A percentile compares a stretch with the other conserved stretches of the same genome.
These are phyloP conservation scores for Cryptococcus floricola DNA, from an alignment of 1,284 basidiomycete species.

Conservation along the genomic window DNA sequence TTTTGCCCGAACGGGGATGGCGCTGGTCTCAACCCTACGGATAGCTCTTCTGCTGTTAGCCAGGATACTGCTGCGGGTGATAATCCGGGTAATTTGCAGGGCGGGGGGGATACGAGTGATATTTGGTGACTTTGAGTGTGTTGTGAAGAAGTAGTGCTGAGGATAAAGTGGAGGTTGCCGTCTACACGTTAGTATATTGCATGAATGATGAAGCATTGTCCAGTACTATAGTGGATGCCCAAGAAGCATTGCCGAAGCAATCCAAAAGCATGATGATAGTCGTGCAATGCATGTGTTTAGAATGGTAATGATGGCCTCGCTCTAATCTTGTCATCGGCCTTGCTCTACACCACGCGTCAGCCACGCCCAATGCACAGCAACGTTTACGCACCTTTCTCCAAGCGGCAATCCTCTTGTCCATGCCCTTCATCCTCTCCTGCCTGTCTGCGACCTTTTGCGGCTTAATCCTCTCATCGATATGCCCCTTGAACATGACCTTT, in stretches of 20 bases:
- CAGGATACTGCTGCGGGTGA: not conserved
- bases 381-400: constrained; percentile 41
- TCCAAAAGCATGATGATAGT: too few relatives aligned
- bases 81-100: constrained; percentile 3
- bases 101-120: not conserved
- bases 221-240: too few relatives aligned
- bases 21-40: constrained; percentile 4
- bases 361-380: not conserved
- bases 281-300: constrained; percentile 8
- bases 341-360: constrained; percentile 11
- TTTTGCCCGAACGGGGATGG: constrained; percentile 10
- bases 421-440: constrained; percentile 34
- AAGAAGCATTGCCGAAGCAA: too few relatives aligned
- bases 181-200: too few relatives aligned
- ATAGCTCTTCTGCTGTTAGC: not conserved
- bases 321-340: constrained; percentile 20
- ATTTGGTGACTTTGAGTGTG: not conserved
- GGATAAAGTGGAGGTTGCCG: too few relatives aligned
- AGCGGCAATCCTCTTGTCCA: constrained; percentile 44
- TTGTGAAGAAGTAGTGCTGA: too few relatives aligned
- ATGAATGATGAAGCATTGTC: too few relatives aligned
- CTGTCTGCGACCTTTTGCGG: constrained; percentile 27
- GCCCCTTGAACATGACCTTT: constrained; percentile 41
- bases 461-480: constrained; percentile 38
- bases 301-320: constrained; percentile 31